Conservation (phyloP, 768 basidiomycete species). For the Mycena filopes region DNA sequence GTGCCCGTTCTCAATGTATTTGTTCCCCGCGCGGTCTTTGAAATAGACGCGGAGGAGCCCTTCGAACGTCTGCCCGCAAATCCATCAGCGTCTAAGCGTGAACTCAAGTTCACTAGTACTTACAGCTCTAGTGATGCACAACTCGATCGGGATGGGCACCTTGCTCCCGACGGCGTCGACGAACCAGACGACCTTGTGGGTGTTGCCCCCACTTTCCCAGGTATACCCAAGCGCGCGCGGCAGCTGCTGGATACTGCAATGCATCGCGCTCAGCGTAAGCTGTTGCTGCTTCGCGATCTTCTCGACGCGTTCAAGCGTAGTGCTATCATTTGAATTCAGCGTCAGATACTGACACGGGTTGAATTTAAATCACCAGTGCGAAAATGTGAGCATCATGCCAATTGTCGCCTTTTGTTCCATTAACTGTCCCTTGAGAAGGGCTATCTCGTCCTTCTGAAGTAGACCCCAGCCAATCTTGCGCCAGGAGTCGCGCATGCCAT, state of each 20-base stretch:
- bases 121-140: slow-evolving; percentile 6
- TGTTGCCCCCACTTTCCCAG: slow-evolving; percentile 8
- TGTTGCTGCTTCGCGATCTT: not conserved
- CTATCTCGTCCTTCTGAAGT: slow-evolving; percentile 8
- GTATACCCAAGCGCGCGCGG: slow-evolving; percentile 1
- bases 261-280: not conserved
- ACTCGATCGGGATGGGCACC: slow-evolving; percentile 7
- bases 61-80: not conserved
- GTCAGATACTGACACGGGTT: too few species aligned
- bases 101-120: not conserved
- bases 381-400: not conserved
- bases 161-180: slow-evolving; percentile 10
- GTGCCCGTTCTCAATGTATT: slow-evolving; percentile 7
- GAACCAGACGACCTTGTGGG: slow-evolving; percentile 13
- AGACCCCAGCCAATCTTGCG: slow-evolving; percentile 15
- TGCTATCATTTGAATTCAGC: not conserved
- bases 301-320: not conserved
- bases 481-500: slow-evolving; percentile 6
- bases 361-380: slow-evolving; percentile 2
- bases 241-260: not conserved
- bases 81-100: not conserved
- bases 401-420: slow-evolving; percentile 7
- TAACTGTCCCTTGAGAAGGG: not conserved
- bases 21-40: slow-evolving; percentile 6
- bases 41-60: slow-evolving; percentile 10